Evolutionary conservation across 2,329 filamentous ascomycete species (phyloP).

Genomic region (Pseudocercospora fijiensis): DNA sequence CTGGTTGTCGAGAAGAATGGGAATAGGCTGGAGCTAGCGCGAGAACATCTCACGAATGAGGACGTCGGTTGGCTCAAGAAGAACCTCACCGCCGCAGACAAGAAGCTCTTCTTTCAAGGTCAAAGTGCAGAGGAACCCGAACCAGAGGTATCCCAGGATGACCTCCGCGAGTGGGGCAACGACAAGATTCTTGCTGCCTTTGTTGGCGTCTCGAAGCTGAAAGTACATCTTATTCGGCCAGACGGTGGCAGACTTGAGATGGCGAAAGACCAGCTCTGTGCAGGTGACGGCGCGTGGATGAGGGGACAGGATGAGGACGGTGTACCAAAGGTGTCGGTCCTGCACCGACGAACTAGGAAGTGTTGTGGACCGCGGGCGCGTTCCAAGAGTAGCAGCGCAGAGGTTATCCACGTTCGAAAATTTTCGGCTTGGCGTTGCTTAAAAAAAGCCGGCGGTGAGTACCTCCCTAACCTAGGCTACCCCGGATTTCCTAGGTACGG

Average conservation of each 20-base stretch:
- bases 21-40: neutral
- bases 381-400: too few relatives aligned
- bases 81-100: constrained; percentile 1
- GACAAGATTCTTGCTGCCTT: neutral
- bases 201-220: neutral
- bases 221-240: constrained; percentile 12
- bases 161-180: neutral
- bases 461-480: too few relatives aligned
- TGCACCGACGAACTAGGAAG: too few relatives aligned
- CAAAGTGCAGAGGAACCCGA: neutral
- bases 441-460: too few relatives aligned
- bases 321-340: neutral
- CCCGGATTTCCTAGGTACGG: too few relatives aligned
- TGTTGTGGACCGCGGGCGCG: too few relatives aligned
- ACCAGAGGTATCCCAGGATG: neutral
- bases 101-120: neutral
- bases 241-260: constrained; percentile 9
- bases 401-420: too few relatives aligned
- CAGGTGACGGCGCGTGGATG: constrained; percentile 7
- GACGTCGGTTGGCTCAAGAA: constrained; percentile 1
- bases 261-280: constrained; percentile 3
- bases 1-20: neutral
- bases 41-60: neutral
- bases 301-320: neutral
- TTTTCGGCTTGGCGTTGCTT: too few relatives aligned